Base-by-base conservation (phyloP, 2,329 filamentous ascomycete species). In the Samsoniella hepiali region DNA sequence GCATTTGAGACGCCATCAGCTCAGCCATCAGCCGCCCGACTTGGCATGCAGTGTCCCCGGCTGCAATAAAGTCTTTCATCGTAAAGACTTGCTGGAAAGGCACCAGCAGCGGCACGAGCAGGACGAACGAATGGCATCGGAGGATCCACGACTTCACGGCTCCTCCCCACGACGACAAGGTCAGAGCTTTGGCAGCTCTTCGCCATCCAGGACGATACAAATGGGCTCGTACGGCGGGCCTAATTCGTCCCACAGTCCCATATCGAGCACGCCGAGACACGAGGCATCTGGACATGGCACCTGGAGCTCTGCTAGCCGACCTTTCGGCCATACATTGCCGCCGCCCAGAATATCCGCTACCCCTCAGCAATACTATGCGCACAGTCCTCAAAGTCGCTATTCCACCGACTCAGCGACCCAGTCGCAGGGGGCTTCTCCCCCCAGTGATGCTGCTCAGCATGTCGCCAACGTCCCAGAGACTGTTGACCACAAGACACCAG, bases 1-100 rank as follows among this genome's bases (percentile, higher is more conserved):
- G 69, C 85, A 88, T 73, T 73, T 88, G 63, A 87, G 85, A 69
- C 83, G 85, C 61, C 85, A 88, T 71, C 82, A 88, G 71, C 73
- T 86, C 45, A 86, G 84, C 68, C 85, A 88, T 71, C 77, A 81
- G 63, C 81, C 78, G 58, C 83, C 86, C 32, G 77, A 78, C 50
- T 80, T 81, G 67, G 74, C 74, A 44, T 88, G 86, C 65, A 76
- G 73, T 3, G 78, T 81, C 63, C 77, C 80, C 17, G 80, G 82
- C 45, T 88, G 86, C 70, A 83, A 81, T 45, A 82, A 81, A 65
- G 76, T 78, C 15, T 88, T 88, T 66, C 81, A 86, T 67, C 80
- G 86, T 61, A 79, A 81, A 53, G 86, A 88, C 70, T 74, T 88
- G 11, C 76, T 88, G 22, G 78, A 82, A n/a, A 82, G 86, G 44